Evolutionary conservation across 108 stramenopile genomes (phyloP).

Genomic region (Licmophora abbreviata): DNA sequence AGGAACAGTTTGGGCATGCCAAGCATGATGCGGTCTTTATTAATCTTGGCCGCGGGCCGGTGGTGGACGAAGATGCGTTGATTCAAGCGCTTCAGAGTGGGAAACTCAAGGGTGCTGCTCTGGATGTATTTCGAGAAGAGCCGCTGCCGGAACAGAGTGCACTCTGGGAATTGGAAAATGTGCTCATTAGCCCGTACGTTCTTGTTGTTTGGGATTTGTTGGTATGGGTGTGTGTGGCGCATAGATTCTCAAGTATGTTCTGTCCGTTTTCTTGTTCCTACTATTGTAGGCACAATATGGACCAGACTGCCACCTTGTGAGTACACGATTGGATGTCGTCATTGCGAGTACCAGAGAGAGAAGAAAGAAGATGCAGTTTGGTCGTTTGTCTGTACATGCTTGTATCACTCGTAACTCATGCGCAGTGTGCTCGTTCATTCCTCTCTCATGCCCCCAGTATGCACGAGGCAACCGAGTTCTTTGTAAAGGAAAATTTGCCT

Average conservation of each 20-base stretch:
- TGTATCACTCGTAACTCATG: too few relatives aligned
- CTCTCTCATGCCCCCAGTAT: too few relatives aligned
- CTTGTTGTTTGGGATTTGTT: conserved; percentile 10
- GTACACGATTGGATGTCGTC: too few relatives aligned
- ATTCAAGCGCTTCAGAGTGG: conserved; percentile 54
- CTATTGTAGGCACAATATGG: conserved; percentile 39
- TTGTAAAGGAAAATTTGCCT: conserved; percentile 47
- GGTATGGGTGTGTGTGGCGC: neutral
- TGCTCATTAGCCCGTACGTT: conserved; percentile 75
- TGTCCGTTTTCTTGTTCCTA: neutral
- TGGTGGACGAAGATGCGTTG: conserved; percentile 80
- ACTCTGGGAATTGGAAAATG: conserved; percentile 80
- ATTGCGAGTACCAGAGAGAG: too few relatives aligned
- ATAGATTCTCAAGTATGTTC: neutral
- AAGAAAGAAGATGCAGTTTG: too few relatives aligned
- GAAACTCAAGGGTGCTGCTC: conserved; percentile 66
- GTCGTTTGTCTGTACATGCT: too few relatives aligned
- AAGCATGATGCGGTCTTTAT: conserved; percentile 77
- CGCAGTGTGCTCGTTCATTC: too few relatives aligned
- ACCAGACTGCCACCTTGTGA: conserved; percentile 53
- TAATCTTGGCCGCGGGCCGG: conserved; percentile 84
- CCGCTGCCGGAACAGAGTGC: conserved; percentile 65
- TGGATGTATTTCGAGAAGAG: conserved; percentile 83
- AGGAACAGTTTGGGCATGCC: conserved; percentile 45
- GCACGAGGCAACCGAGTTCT: conserved; percentile 45